Conservation (phyloP, 768 basidiomycete genomes). For the Mycena belliarum region DNA sequence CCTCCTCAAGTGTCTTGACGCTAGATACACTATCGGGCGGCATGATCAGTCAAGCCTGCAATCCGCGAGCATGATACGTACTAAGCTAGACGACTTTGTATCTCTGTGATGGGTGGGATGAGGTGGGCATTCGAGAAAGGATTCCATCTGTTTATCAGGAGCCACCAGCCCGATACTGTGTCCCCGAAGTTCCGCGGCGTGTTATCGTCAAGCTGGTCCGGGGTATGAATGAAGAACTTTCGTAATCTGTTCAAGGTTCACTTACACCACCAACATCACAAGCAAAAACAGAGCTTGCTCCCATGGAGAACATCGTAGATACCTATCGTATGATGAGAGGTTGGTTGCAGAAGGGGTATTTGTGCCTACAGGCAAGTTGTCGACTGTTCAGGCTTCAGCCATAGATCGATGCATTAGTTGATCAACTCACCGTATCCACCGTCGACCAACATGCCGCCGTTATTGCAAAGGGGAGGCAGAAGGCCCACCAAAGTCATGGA, state of each 20-base stretch:
- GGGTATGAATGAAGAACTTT: neutral
- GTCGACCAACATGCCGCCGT: slow-evolving; percentile 90
- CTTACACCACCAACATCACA: slow-evolving; percentile 89
- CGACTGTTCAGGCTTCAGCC: slow-evolving; percentile 50
- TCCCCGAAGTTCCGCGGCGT: slow-evolving; percentile 94
- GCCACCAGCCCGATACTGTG: slow-evolving; percentile 94
- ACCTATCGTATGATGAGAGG: slow-evolving; percentile 51
- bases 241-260: slow-evolving; percentile 5
- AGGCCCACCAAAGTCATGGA: slow-evolving; percentile 98
- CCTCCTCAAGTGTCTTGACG: slow-evolving; percentile 92
- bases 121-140: slow-evolving; percentile 78
- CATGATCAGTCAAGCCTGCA: neutral
- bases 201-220: slow-evolving; percentile 94
- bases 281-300: slow-evolving; percentile 88
- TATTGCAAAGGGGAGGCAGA: slow-evolving; percentile 91
- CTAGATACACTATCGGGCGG: slow-evolving; percentile 76
- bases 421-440: slow-evolving; percentile 80
- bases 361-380: slow-evolving; percentile 77
- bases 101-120: slow-evolving; percentile 89
- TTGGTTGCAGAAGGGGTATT: neutral
- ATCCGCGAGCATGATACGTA: slow-evolving; percentile 42
- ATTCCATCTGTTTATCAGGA: slow-evolving; percentile 90
- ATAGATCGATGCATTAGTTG: neutral
- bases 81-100: slow-evolving; percentile 95
- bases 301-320: slow-evolving; percentile 88